Base-by-base conservation (phyloP, 306 rosid genomes). In the Cucurbita maxima region DNA sequence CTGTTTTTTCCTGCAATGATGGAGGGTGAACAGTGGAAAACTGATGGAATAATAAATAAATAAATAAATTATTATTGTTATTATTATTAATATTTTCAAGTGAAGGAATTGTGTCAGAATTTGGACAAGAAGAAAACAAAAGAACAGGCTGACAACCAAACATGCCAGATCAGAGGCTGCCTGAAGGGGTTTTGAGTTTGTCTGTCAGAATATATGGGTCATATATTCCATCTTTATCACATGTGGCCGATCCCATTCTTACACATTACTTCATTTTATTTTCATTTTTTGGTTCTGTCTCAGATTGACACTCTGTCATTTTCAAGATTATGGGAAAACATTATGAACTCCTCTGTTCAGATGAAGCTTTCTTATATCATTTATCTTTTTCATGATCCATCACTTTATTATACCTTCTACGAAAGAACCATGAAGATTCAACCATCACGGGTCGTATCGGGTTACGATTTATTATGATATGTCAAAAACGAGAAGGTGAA, bases 201-300 rank as follows among this genome's bases (percentile, higher is more conserved):
- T 68, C 73, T 68, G 73, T 68, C 56, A 68, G 56, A 68, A 67
- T 67, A 67, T 68, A 68, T 68, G 73, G 51, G 73, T 68, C 73
- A 68, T 45, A 68, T 45, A 68, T 68, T 47, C 55, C 73, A 45
- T 68, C 73, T 68, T 68, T 68, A 68, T 68, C 73, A 68, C 73
- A 68, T 68, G 73, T 68, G 38, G 73, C 20, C 7, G 41, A 68
- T 68, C 56, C 55, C 73, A 68, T 68, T 47, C 73, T 13, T 68
- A 22, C 56, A 68, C 73, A 68, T 45, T 68, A 47, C 56, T 47
- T 64, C 64, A 10, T 30, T 30, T 30, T 30, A 30, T 30, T 30
- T 30, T 30, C 34, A 30, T 30, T 30, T 30, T 30, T 30, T 30
- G 34, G 37, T 8, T 44, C 1, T 41, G 16, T 64, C 8, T 64